phyloP scores from a whole-genome alignment of 2,329 filamentous ascomycete species.

The Acrocalymma vagum region DNA sequence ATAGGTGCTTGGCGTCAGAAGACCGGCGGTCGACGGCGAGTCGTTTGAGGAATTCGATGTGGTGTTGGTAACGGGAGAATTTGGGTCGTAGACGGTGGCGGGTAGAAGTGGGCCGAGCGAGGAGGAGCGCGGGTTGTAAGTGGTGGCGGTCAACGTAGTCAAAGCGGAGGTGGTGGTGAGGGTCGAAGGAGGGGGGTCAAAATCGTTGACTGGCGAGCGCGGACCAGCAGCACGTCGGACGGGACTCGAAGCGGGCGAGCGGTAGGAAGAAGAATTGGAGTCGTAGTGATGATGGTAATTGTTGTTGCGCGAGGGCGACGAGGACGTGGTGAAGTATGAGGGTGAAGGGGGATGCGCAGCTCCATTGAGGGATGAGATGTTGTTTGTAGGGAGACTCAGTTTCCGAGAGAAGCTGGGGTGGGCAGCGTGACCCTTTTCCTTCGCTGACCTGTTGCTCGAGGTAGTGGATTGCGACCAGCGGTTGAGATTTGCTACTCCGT shows the following conservation, averaged over 20 bases:
- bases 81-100: slow-evolving; percentile 47
- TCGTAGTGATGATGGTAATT: no score
- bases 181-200: slow-evolving; percentile 38
- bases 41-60: slow-evolving; percentile 31
- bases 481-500: slow-evolving; percentile 59
- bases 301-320: slow-evolving; percentile 30
- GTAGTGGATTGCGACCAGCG: slow-evolving; percentile 67
- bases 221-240: slow-evolving; percentile 36
- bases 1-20: slow-evolving; percentile 42
- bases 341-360: slow-evolving; percentile 43
- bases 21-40: slow-evolving; percentile 45
- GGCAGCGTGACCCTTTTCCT: slow-evolving; percentile 29
- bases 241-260: slow-evolving; percentile 50
- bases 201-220: slow-evolving; percentile 41
- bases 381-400: slow-evolving; percentile 46
- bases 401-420: slow-evolving; percentile 46
- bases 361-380: slow-evolving; percentile 44
- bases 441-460: slow-evolving; percentile 55
- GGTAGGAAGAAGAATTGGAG: slow-evolving; percentile 16
- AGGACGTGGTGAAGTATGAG: slow-evolving; percentile 33
- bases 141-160: slow-evolving; percentile 35
- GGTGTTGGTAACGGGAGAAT: slow-evolving; percentile 40
- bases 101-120: slow-evolving; percentile 36
- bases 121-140: slow-evolving; percentile 33
- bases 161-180: slow-evolving; percentile 42